Base-by-base conservation (phyloP, 805 yeast genomes). In the Saturnispora saitoi region DNA sequence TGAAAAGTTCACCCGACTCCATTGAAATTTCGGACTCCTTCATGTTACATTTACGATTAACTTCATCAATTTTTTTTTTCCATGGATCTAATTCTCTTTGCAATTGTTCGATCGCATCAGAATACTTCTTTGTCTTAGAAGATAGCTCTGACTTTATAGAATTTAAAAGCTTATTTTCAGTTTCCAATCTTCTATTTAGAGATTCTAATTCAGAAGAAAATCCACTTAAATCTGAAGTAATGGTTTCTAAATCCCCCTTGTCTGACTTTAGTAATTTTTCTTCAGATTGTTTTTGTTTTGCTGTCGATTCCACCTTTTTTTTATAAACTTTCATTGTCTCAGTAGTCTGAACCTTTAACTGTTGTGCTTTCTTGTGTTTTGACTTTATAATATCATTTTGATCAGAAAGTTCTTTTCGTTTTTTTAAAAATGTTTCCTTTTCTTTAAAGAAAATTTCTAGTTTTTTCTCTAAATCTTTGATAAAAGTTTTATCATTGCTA, bases 11-110 rank as follows among this genome's bases (percentile, higher is more conserved):
- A 15, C 71, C 75, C 20, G 67, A 59, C 8, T 84, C 58, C 62
- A 86, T 72, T 22, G 78, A 77, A n/a, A 86, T 71, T 51, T 82
- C 78, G 7, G 86, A 77, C 45, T 76, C 71, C 3, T 80, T 76
- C n/a, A 86, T 73, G 45, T 80, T 76, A 7, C 84, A 74, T 42
- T 80, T 79, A 12, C 84, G 75, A 48, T 79, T 79, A 49, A 81
- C 80, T 14, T 75, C 73, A 51, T 76, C 80, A 29, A 89, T 67
- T 53, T 79, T 75, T 26, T 76, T 81, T 51, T 78, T 79, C 90
- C 95, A 88, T 0, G 98, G 99, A 55, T 86, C 90, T 6, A 88
- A 66, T 51, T 82, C 72, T 7, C 70, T 72, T 60, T 86, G 90
- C 36, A 80, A 66, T 12, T 59, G 56, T 54, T 78, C 84, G 45